A percentile compares a stretch with the other conserved stretches of the same genome.
Conservation (phyloP, 306 rosid species). For the Cucurbita ficifolia region DNA sequence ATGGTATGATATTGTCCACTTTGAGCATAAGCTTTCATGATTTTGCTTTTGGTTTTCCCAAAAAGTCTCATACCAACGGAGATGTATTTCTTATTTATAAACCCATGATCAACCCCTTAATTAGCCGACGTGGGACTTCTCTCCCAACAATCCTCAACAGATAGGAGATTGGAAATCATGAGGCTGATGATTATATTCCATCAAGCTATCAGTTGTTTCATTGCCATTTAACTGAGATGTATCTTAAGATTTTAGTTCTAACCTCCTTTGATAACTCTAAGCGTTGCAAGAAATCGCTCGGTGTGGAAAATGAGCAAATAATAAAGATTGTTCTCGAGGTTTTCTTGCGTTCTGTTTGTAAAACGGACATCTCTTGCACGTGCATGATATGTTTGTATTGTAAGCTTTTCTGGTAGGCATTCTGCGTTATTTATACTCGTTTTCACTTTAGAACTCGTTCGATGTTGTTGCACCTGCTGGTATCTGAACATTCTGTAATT, state of each 20-base stretch:
- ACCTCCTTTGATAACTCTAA: not conserved
- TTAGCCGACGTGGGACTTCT: too few relatives aligned
- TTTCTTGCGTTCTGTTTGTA: not conserved
- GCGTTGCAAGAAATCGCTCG: not conserved
- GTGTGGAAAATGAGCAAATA: not conserved
- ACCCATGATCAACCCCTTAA: too few relatives aligned
- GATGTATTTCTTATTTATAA: too few relatives aligned
- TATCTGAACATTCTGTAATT: not conserved
- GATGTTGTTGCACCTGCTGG: not conserved
- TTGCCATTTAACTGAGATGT: not conserved
- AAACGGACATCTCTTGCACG: not conserved
- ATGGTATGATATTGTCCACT: too few relatives aligned
- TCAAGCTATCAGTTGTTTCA: not conserved
- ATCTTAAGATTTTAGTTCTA: not conserved
- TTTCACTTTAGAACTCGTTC: not conserved
- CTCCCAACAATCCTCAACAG: not conserved
- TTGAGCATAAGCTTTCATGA: too few relatives aligned
- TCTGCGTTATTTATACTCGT: not conserved
- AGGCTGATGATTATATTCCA: not conserved
- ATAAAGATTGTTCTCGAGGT: not conserved
- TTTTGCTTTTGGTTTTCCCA: too few relatives aligned
- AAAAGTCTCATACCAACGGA: too few relatives aligned
- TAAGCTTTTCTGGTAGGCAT: not conserved
- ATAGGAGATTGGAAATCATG: not conserved
- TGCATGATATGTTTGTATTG: not conserved